A percentile compares a stretch with the other conserved stretches of the same genome.
Conservation (phyloP, 163 green algal genomes). For the Scenedesmus sp. region DNA sequence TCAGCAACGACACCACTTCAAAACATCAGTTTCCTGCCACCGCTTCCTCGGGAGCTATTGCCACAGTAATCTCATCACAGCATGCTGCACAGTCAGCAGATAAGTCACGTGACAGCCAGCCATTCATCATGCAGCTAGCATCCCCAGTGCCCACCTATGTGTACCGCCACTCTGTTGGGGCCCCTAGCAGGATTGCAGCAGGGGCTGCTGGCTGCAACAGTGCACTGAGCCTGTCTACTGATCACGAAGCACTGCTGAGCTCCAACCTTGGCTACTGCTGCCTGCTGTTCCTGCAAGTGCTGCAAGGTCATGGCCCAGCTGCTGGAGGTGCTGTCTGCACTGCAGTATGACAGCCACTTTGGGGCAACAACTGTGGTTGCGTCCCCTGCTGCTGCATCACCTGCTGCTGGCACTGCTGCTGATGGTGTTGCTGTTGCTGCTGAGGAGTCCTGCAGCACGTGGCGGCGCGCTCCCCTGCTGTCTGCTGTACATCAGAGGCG, state of each 20-base stretch:
- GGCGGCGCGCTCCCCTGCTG: neutral
- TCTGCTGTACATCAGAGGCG: neutral
- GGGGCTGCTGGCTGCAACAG: neutral
- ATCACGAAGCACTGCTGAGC: neutral
- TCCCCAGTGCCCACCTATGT: neutral
- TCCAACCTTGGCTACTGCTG: neutral
- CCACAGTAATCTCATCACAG: too few species aligned
- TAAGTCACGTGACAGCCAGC: too few species aligned
- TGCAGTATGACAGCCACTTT: neutral
- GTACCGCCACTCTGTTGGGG: neutral
- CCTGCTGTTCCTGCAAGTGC: neutral
- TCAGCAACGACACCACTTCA: too few species aligned
- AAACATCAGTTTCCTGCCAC: too few species aligned
- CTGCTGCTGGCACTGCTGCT: neutral
- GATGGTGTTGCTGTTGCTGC: neutral
- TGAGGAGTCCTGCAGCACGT: neutral
- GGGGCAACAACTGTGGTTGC: neutral
- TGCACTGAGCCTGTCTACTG: neutral
- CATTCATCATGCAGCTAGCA: neutral
- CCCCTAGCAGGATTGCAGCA: neutral
- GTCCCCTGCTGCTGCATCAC: neutral
- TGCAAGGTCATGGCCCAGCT: neutral
- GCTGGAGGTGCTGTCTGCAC: neutral
- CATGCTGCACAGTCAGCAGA: too few species aligned
- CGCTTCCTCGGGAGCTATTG: too few species aligned